phyloP scores from a whole-genome alignment of 2,329 filamentous ascomycete genomes.

The Nannizziopsis arthrosporioides region DNA sequence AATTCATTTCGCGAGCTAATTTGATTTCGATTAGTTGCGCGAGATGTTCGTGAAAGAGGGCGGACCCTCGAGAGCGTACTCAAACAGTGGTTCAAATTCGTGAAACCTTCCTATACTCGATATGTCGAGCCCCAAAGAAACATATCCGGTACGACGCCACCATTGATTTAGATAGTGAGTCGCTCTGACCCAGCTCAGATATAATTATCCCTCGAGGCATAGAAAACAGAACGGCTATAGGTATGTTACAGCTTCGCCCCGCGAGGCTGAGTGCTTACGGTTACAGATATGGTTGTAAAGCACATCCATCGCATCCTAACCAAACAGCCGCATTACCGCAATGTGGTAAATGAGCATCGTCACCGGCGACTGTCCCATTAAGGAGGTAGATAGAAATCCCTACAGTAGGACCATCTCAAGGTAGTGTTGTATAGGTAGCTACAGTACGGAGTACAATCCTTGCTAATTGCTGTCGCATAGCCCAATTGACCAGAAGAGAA shows the following conservation, averaged over 20 bases:
- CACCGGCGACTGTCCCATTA: constrained; percentile 8
- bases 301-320: constrained; percentile 80
- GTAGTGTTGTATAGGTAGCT: too few species aligned
- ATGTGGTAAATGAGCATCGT: constrained; percentile 44
- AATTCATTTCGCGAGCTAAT: not conserved
- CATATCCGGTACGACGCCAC: constrained; percentile 52
- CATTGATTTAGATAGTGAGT: not conserved
- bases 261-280: constrained; percentile 15
- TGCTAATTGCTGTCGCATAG: too few species aligned
- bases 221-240: constrained; percentile 84
- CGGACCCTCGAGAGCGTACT: constrained; percentile 90
- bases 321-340: constrained; percentile 74
- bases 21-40: constrained; percentile 46
- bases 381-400: not conserved
- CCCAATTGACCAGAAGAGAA: too few species aligned
- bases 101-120: constrained; percentile 93
- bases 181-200: constrained; percentile 40
- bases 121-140: constrained; percentile 87
- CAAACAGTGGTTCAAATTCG: constrained; percentile 94
- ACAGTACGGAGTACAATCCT: too few species aligned
- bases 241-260: constrained; percentile 16
- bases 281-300: constrained; percentile 74
- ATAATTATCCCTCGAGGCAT: constrained; percentile 92
- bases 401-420: not conserved
- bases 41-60: constrained; percentile 80